These are phyloP conservation scores for Mrakia gelida DNA, from an alignment of 768 basidiomycete species.

Conservation along the genomic window DNA sequence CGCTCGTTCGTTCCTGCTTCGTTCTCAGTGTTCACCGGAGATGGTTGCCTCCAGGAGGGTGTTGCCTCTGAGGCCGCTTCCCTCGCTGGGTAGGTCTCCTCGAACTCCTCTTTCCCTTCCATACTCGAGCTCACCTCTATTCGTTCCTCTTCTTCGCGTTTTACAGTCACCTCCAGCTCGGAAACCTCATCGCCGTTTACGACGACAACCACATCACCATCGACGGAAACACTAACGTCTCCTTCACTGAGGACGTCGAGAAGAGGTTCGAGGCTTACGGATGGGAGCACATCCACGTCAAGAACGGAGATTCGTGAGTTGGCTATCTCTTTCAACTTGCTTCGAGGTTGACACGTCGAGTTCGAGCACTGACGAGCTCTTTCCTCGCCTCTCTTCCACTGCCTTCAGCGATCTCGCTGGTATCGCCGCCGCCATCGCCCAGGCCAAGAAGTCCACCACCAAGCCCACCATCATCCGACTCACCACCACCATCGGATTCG, in stretches of 20 bases:
- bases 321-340: too few relatives aligned
- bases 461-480: constrained; percentile 86
- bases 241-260: constrained; percentile 91
- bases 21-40: constrained; percentile 73
- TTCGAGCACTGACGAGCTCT: background rate
- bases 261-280: constrained; percentile 85
- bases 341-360: too few relatives aligned
- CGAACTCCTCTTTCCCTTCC: background rate
- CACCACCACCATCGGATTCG: constrained; percentile 87
- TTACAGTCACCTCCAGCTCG: constrained; percentile 76
- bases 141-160: background rate
- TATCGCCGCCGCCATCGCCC: constrained; percentile 72
- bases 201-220: constrained; percentile 98
- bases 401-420: constrained; percentile 61
- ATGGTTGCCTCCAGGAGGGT: constrained; percentile 97
- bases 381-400: background rate
- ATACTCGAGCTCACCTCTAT: background rate
- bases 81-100: constrained; percentile 57
- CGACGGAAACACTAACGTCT: constrained; percentile 83
- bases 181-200: constrained; percentile 87
- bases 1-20: constrained; percentile 27
- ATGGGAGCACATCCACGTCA: constrained; percentile 85
- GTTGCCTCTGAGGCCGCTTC: constrained; percentile 87
- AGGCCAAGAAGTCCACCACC: constrained; percentile 66
- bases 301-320: constrained; percentile 68